A percentile compares a stretch with the other conserved stretches of the same genome.
Evolutionary conservation across 495 filamentous ascomycete species (phyloP).

Genomic region (Lineolata rhizophorae): DNA sequence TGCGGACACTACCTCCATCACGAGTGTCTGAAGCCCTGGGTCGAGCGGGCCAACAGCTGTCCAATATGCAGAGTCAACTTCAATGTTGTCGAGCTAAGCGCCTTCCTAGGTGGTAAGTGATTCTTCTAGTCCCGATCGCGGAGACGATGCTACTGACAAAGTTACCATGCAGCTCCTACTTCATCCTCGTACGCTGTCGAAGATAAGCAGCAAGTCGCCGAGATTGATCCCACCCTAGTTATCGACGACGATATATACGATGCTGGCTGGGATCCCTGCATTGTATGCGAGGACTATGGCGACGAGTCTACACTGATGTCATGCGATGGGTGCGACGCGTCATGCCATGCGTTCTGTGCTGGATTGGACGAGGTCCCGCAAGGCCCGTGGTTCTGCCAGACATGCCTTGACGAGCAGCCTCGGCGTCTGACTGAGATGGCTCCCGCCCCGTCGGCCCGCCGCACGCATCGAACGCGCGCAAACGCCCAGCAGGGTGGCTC

Average conservation of each 20-base stretch:
- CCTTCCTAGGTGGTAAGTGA: constrained; percentile 50
- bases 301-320: constrained; percentile 61
- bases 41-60: constrained; percentile 88
- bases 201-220: constrained; percentile 73
- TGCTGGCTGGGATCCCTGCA: constrained; percentile 48
- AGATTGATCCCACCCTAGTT: constrained; percentile 64
- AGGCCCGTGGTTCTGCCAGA: constrained; percentile 68
- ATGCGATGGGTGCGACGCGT: constrained; percentile 69
- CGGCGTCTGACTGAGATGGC: neutral
- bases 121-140: neutral
- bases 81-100: constrained; percentile 67
- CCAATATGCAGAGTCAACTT: constrained; percentile 87
- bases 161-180: constrained; percentile 41
- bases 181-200: constrained; percentile 68
- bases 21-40: constrained; percentile 79
- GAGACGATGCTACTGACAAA: no score
- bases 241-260: constrained; percentile 39
- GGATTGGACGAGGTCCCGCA: constrained; percentile 51
- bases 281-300: constrained; percentile 51
- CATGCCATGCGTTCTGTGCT: constrained; percentile 71
- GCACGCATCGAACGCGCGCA: no score
- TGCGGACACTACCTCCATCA: constrained; percentile 86
- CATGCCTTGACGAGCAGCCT: constrained; percentile 33
- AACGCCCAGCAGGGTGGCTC: constrained; percentile 15
- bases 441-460: no score